These are phyloP conservation scores for Agaricus sinodeliciosus DNA, from an alignment of 768 basidiomycete genomes.

Conservation along the genomic window DNA sequence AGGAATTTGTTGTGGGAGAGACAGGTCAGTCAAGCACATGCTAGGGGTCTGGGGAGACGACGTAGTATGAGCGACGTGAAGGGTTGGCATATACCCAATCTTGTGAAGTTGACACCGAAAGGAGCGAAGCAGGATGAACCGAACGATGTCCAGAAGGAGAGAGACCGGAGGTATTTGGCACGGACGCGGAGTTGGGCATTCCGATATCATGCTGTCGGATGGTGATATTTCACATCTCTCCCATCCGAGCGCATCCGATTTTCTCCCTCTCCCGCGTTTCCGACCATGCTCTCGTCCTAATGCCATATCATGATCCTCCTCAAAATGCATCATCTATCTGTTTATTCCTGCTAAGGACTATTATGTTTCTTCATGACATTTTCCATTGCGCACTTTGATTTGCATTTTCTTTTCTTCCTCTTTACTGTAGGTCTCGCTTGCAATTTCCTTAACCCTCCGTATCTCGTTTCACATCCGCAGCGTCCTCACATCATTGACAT, in stretches of 20 bases:
- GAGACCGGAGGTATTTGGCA: conserved; percentile 39
- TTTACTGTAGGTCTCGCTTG: background rate
- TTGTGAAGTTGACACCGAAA: conserved; percentile 36
- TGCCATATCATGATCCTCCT: background rate
- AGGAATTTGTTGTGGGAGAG: conserved; percentile 79
- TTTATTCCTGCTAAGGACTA: background rate
- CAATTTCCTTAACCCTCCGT: background rate
- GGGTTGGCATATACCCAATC: conserved; percentile 28
- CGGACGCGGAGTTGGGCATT: conserved; percentile 65
- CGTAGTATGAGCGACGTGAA: conserved; percentile 23
- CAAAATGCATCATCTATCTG: background rate
- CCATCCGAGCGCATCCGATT: background rate
- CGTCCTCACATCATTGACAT: conserved; percentile 8
- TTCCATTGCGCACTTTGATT: conserved; percentile 4
- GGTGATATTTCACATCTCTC: conserved; percentile 28
- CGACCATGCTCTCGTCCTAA: background rate
- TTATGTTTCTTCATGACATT: conserved; percentile 8
- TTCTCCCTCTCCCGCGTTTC: background rate
- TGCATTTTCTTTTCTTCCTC: background rate
- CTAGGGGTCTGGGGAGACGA: conserved; percentile 28
- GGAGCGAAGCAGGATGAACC: conserved; percentile 16
- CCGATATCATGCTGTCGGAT: conserved; percentile 60
- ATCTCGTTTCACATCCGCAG: background rate
- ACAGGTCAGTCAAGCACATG: conserved; percentile 51
- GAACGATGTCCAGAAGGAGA: conserved; percentile 28